Evolutionary conservation across 805 yeast genomes (phyloP).

Genomic region (Metschnikowia proteae): DNA sequence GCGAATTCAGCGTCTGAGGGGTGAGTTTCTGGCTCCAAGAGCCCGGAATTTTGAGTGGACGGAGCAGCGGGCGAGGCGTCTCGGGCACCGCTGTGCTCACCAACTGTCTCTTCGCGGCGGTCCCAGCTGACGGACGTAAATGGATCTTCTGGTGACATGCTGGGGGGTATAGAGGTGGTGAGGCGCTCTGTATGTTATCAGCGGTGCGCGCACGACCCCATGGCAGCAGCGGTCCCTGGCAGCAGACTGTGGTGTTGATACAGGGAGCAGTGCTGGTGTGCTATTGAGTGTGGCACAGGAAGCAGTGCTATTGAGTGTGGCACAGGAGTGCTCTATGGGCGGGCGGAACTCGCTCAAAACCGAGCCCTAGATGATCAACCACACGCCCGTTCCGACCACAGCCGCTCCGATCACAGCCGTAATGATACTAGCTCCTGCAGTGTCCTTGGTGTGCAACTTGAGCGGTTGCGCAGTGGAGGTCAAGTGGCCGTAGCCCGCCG

Average conservation of each 20-base stretch:
- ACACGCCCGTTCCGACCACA: constrained; percentile 19
- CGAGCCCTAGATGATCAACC: constrained; percentile 14
- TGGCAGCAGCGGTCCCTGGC: too few relatives aligned
- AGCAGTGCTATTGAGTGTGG: too few relatives aligned
- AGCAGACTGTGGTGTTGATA: too few relatives aligned
- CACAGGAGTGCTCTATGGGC: too few relatives aligned
- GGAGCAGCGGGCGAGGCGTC: not conserved
- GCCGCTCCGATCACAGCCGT: constrained; percentile 54
- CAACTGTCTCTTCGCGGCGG: constrained; percentile 33
- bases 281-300: too few relatives aligned
- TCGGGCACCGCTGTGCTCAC: not conserved
- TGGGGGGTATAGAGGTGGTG: not conserved
- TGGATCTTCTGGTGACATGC: constrained; percentile 37
- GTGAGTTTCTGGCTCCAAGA: not conserved
- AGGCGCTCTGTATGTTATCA: constrained; percentile 5
- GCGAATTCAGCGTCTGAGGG: not conserved
- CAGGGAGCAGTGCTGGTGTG: too few relatives aligned
- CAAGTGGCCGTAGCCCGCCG: constrained; percentile 28
- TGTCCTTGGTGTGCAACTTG: constrained; percentile 13
- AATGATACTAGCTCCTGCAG: constrained; percentile 85
- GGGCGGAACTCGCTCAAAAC: too few relatives aligned
- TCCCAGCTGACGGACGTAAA: constrained; percentile 60
- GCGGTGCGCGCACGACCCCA: constrained; percentile 9
- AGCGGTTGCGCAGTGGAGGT: constrained; percentile 11
- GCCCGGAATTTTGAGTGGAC: not conserved